These are phyloP conservation scores for Apiospora malaysiana DNA, from an alignment of 2,329 filamentous ascomycete genomes.

Conservation along the genomic window DNA sequence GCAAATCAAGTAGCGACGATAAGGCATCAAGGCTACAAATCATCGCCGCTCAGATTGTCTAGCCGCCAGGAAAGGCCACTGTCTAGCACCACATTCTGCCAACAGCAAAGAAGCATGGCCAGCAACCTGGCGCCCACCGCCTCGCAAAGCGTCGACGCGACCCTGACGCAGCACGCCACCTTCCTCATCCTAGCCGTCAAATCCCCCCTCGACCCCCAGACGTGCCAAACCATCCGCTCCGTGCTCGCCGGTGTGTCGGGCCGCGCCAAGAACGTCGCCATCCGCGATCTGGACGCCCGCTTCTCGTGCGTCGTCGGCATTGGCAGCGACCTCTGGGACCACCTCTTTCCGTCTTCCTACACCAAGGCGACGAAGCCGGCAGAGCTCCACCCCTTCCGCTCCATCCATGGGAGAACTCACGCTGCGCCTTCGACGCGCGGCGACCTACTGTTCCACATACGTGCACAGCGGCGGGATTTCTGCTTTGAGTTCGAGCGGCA, in stretches of 20 bases:
- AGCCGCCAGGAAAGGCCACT: neutral
- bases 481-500: constrained; percentile 65
- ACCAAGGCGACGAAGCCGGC: constrained; percentile 50
- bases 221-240: constrained; percentile 49
- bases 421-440: constrained; percentile 61
- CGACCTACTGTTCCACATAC: constrained; percentile 64
- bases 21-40: neutral
- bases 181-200: constrained; percentile 57
- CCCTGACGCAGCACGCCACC: constrained; percentile 57
- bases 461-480: constrained; percentile 60
- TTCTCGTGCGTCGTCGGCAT: constrained; percentile 62
- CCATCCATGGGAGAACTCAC: constrained; percentile 53
- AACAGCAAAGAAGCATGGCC: neutral
- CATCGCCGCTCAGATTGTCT: neutral
- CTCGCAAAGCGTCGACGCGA: constrained; percentile 54
- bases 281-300: constrained; percentile 52
- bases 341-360: constrained; percentile 33
- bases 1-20: neutral
- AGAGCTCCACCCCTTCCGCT: constrained; percentile 58
- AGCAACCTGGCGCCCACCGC: constrained; percentile 40
- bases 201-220: constrained; percentile 35
- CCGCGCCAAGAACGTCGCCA: constrained; percentile 58
- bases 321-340: constrained; percentile 58
- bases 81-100: neutral
- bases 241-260: constrained; percentile 49